Conservation (phyloP, 129 eudicot genomes). For the Tagetes patula region DNA sequence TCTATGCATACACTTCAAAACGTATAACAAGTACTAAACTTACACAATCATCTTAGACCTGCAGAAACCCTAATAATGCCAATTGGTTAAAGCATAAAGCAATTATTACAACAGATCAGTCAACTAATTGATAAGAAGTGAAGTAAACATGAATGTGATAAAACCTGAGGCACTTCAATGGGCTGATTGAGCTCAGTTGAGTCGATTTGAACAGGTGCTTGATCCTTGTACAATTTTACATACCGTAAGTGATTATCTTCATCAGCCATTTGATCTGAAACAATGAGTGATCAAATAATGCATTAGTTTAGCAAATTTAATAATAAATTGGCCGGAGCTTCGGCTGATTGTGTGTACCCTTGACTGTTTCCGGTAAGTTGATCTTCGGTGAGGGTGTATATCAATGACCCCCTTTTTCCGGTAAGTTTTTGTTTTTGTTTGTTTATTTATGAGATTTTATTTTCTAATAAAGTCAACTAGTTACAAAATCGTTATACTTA, state of each 20-base stretch:
- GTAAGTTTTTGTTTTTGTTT: no score
- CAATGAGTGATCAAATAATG: not conserved
- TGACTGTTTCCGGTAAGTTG: no score
- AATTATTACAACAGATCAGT: not conserved
- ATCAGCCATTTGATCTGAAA: slow-evolving; percentile 63
- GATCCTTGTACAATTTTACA: slow-evolving; percentile 78
- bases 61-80: slow-evolving; percentile 23
- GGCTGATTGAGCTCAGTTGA: slow-evolving; percentile 95
- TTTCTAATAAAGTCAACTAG: no score
- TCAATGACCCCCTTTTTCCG: no score
- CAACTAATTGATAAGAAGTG: not conserved
- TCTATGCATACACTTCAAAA: not conserved
- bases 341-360: no score
- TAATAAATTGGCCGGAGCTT: no score
- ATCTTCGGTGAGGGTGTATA: no score
- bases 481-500: no score
- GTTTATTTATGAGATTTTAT: no score
- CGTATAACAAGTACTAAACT: not conserved
- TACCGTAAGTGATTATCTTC: slow-evolving; percentile 52
- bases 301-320: no score
- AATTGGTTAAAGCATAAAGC: not conserved
- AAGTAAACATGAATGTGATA: not conserved
- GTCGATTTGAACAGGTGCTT: slow-evolving; percentile 52
- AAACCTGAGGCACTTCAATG: slow-evolving; percentile 81
- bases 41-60: not conserved